Evolutionary conservation across 306 rosid genomes (phyloP).

Genomic region (Casuarina equisetifolia): DNA sequence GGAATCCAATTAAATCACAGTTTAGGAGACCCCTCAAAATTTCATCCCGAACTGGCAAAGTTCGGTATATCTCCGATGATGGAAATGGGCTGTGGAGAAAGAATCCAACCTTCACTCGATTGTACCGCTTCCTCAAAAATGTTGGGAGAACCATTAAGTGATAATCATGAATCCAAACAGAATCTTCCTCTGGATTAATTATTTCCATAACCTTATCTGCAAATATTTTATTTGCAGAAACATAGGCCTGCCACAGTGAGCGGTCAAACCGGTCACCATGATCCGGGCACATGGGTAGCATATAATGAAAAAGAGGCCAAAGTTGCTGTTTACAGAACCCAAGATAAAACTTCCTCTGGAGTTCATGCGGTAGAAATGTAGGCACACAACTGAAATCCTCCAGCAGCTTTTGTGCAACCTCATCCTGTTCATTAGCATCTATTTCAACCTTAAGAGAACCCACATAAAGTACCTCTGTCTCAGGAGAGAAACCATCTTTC

Average conservation of each 20-base stretch:
- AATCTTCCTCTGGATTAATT: slow-evolving; percentile 78
- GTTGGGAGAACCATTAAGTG: slow-evolving; percentile 91
- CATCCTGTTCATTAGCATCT: slow-evolving; percentile 69
- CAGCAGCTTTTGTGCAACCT: slow-evolving; percentile 68
- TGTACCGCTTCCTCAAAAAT: slow-evolving; percentile 66
- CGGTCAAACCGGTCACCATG: slow-evolving; percentile 85
- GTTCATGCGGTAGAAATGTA: slow-evolving; percentile 73
- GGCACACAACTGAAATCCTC: slow-evolving; percentile 74
- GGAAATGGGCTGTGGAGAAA: slow-evolving; percentile 90
- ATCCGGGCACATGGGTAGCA: slow-evolving; percentile 80
- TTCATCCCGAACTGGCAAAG: slow-evolving; percentile 79
- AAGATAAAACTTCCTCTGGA: slow-evolving; percentile 62
- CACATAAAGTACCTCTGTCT: slow-evolving; percentile 71
- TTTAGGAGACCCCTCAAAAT: slow-evolving; percentile 74
- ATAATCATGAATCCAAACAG: slow-evolving; percentile 87
- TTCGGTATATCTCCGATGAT: slow-evolving; percentile 78
- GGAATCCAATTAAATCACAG: slow-evolving; percentile 82
- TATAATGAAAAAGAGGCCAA: slow-evolving; percentile 91
- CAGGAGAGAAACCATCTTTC: slow-evolving; percentile 70
- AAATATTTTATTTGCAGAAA: slow-evolving; percentile 80
- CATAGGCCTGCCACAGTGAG: slow-evolving; percentile 77
- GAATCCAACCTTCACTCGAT: slow-evolving; percentile 75
- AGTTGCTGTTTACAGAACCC: slow-evolving; percentile 78
- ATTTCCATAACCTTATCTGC: slow-evolving; percentile 88
- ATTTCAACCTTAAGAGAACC: slow-evolving; percentile 79